Evolutionary conservation across 352 stramenopile genomes (phyloP), one percentile per base, ranked within the genome.

Genomic region (Phytophthora colocasiae): DNA sequence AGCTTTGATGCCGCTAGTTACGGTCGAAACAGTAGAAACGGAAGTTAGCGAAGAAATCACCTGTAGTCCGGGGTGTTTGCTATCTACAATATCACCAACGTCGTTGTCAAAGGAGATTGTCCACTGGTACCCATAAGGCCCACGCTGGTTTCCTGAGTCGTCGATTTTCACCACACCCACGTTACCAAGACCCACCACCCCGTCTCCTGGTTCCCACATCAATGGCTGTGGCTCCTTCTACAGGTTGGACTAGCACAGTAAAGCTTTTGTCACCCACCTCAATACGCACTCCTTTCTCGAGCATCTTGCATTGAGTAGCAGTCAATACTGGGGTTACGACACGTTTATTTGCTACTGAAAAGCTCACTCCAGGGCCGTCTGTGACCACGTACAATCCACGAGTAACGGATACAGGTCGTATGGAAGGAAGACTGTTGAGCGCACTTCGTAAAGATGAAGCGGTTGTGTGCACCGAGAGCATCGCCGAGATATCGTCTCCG

Each of bases 121-220:
- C 86, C 86, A 94, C 43, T 81, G 61, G 53, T 93, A 94, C 4
- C 86, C 86, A 41, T 63, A 77, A 2, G 84, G 59, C 0, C 86
- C 82, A 3, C 41, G 44, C 36, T 77, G 63, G 17, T 47, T 75
- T 2, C 85, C 83, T 17, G 63, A 69, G 0, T 36, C 15, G 48
- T 94, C 84, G 0, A 84, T 11, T 27, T 75, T 78, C 2, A 93
- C 50, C 15, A 90, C 19, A 17, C 62, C 58, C 7, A 31, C 55
- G 19, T 80, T 73, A 0, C 17, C 51, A 8, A 11, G 8, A 11
- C 6, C 59, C 77, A 48, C 53, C 57, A 1, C 12, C 27, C 66
- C 71, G 31, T 80, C 55, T 3, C 70, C 77, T 14, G 54, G 65
- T 15, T 83, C 66, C n/a, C 11, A 93, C 80, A 26, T 83, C 64